Conservation (phyloP, 805 yeast species). For the Starmerella bombicola region DNA sequence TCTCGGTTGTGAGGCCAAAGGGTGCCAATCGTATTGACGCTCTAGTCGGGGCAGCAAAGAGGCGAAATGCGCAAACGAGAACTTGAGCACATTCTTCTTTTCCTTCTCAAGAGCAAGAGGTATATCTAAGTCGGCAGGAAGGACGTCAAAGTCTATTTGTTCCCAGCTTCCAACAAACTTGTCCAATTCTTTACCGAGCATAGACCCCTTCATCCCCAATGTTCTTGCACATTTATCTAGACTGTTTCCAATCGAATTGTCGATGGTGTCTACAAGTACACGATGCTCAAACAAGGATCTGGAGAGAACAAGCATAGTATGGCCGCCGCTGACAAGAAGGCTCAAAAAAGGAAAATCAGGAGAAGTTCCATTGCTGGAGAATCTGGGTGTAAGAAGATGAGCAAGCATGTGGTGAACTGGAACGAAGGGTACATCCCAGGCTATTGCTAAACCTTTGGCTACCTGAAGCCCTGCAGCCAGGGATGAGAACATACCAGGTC, state of each 20-base stretch:
- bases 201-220: constrained; percentile 64
- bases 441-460: constrained; percentile 74
- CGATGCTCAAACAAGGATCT: constrained; percentile 51
- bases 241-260: constrained; percentile 88
- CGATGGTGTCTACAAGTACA: constrained; percentile 61
- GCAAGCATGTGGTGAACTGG: constrained; percentile 98
- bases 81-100: constrained; percentile 36
- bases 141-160: constrained; percentile 11
- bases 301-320: constrained; percentile 73
- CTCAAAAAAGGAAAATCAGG: constrained; percentile 68
- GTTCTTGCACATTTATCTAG: constrained; percentile 85
- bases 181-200: constrained; percentile 81
- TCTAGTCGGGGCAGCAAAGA: constrained; percentile 37
- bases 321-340: constrained; percentile 84
- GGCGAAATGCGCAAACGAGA: constrained; percentile 69
- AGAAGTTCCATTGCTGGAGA: constrained; percentile 36
- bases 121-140: constrained; percentile 22
- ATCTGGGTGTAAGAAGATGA: constrained; percentile 59
- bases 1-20: constrained; percentile 16
- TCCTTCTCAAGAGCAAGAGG: constrained; percentile 46
- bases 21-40: constrained; percentile 9
- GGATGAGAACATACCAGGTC: constrained; percentile 94
- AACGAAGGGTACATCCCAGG: constrained; percentile 61
- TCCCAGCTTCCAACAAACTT: constrained; percentile 33
- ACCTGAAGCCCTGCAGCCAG: constrained; percentile 68